These are phyloP conservation scores for Gynostemma pentaphyllum DNA, from an alignment of 306 rosid genomes.

Conservation along the genomic window DNA sequence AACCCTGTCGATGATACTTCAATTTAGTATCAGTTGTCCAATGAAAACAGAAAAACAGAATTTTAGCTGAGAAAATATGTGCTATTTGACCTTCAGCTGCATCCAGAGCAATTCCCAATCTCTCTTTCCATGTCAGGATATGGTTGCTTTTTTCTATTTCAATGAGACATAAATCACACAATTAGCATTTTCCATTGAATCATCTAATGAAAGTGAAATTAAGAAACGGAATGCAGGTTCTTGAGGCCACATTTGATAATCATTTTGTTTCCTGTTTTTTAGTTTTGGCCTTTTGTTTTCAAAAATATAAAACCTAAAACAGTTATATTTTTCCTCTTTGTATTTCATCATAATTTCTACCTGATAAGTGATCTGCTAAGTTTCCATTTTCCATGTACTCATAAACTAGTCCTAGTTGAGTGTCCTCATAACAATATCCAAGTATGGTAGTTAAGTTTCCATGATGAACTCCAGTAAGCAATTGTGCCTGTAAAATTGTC, in stretches of 20 bases:
- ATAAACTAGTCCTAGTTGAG: conserved; percentile 19
- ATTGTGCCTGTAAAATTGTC: conserved; percentile 22
- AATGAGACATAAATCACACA: not conserved
- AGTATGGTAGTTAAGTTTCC: conserved; percentile 36
- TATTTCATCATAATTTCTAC: not conserved
- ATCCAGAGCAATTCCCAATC: conserved; percentile 46
- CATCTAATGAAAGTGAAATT: not conserved
- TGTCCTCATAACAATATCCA: conserved; percentile 25
- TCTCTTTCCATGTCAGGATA: conserved; percentile 39
- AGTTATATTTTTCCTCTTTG: not conserved
- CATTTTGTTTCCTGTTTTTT: not conserved
- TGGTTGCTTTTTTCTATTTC: conserved; percentile 22
- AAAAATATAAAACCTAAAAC: too few species aligned
- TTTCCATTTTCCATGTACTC: conserved; percentile 27
- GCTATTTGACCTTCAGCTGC: conserved; percentile 39
- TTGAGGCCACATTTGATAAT: not conserved
- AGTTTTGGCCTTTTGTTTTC: not conserved
- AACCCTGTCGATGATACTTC: conserved; percentile 21
- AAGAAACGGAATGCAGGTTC: not conserved
- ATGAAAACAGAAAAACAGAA: not conserved
- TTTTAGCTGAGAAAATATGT: not conserved
- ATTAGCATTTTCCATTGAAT: not conserved
- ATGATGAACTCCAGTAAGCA: conserved; percentile 40
- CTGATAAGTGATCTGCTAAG: conserved; percentile 21
- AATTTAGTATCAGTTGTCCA: not conserved